Conservation (phyloP, 345 rosid species). For the Linum tenue region DNA sequence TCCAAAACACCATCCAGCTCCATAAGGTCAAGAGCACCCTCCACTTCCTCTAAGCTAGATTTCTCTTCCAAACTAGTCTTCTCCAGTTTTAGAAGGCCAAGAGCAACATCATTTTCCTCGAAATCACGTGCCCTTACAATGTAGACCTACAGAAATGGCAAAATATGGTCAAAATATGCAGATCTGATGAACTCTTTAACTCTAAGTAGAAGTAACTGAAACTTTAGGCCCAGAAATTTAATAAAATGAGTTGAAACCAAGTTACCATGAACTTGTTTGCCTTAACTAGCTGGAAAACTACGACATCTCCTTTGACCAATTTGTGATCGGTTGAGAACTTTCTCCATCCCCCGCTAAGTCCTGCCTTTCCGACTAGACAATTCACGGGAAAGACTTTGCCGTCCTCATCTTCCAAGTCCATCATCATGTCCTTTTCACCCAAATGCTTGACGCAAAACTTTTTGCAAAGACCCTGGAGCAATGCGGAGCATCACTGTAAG, state of each 20-base stretch:
- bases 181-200: too few relatives aligned
- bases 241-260: too few relatives aligned
- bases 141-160: slow-evolving; percentile 8
- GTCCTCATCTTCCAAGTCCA: slow-evolving; percentile 19
- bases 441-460: slow-evolving; percentile 4
- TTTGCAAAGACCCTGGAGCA: not conserved
- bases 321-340: slow-evolving; percentile 14
- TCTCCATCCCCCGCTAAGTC: slow-evolving; percentile 27
- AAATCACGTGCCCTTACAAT: slow-evolving; percentile 3
- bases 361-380: slow-evolving; percentile 8
- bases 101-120: slow-evolving; percentile 17
- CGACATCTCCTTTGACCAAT: slow-evolving; percentile 14
- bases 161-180: too few relatives aligned
- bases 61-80: not conserved
- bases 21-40: not conserved
- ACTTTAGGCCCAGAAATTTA: too few relatives aligned
- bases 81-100: slow-evolving; percentile 11
- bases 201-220: not conserved
- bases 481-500: not conserved
- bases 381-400: slow-evolving; percentile 7
- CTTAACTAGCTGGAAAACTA: slow-evolving; percentile 24
- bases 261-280: slow-evolving; percentile 20
- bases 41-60: too few relatives aligned
- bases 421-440: slow-evolving; percentile 15
- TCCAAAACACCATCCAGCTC: not conserved